Evolutionary conservation across 148 eudicot species (phyloP).

Genomic region (Simmondsia chinensis): DNA sequence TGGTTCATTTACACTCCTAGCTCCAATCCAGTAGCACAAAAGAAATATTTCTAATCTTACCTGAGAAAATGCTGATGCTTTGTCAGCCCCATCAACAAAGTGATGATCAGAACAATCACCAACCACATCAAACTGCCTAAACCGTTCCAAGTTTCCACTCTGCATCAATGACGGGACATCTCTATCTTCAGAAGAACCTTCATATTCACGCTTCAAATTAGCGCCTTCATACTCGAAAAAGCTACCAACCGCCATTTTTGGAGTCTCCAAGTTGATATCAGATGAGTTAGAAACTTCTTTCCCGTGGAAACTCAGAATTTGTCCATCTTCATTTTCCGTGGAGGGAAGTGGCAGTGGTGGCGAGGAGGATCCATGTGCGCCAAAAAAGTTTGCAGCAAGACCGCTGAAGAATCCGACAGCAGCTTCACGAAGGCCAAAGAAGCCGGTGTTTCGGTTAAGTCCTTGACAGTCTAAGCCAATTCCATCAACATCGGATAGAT

Average conservation of each 20-base stretch:
- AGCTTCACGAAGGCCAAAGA: conserved; percentile 40
- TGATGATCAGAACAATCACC: conserved; percentile 75
- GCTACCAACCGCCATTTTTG: conserved; percentile 9
- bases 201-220: conserved; percentile 15
- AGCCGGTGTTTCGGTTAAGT: conserved; percentile 10
- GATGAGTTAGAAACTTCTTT: conserved; percentile 29
- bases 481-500: conserved; percentile 6
- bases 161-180: conserved; percentile 7
- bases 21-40: no score
- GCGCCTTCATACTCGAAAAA: conserved; percentile 20
- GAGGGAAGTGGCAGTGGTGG: conserved; percentile 17
- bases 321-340: conserved; percentile 15
- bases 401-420: conserved; percentile 50
- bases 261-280: conserved; percentile 11
- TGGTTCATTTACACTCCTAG: no score
- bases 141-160: conserved; percentile 14
- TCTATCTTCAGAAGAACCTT: conserved; percentile 11
- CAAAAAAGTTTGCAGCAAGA: conserved; percentile 43
- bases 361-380: conserved; percentile 30
- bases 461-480: conserved; percentile 11
- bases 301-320: conserved; percentile 18
- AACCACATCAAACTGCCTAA: conserved; percentile 72
- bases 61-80: conserved; percentile 43
- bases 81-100: conserved; percentile 47
- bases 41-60: conserved; percentile 18